phyloP scores from a whole-genome alignment of 2,329 filamentous ascomycete species.

The Pestalotiopsis sp. region DNA sequence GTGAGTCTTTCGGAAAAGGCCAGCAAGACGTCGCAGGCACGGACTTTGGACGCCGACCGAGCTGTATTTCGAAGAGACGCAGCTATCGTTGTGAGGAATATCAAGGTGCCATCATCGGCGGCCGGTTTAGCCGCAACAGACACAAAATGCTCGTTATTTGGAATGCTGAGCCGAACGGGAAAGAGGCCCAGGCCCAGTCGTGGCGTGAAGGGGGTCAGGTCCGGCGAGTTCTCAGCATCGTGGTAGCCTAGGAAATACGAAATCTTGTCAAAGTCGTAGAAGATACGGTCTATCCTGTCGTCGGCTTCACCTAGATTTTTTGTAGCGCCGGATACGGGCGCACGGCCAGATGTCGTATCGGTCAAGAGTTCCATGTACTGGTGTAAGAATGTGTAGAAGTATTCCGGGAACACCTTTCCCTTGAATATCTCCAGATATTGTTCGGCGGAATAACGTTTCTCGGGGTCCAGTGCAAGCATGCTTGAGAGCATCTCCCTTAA shows the following conservation, averaged over 20 bases:
- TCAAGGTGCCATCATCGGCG: constrained; percentile 84
- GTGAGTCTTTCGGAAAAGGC: constrained; percentile 90
- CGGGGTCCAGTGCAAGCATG: constrained; percentile 94
- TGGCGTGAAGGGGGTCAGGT: constrained; percentile 37
- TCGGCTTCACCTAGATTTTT: constrained; percentile 84
- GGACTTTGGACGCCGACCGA: constrained; percentile 80
- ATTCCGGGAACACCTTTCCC: constrained; percentile 87
- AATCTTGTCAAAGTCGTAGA: constrained; percentile 95
- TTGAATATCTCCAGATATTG: constrained; percentile 94
- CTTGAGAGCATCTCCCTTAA: constrained; percentile 87
- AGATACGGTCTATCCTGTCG: constrained; percentile 90
- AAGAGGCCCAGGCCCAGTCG: constrained; percentile 64
- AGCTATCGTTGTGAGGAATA: constrained; percentile 87
- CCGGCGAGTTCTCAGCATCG: constrained; percentile 39
- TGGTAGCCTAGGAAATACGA: constrained; percentile 87
- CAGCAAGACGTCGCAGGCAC: constrained; percentile 86
- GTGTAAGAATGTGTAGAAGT: constrained; percentile 97
- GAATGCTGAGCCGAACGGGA: constrained; percentile 82
- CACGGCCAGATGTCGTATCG: constrained; percentile 79
- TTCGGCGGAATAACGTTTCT: constrained; percentile 88
- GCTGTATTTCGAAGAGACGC: constrained; percentile 88
- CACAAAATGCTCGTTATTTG: constrained; percentile 75
- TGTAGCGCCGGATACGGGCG: constrained; percentile 64
- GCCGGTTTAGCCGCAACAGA: constrained; percentile 60
- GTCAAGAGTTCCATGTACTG: constrained; percentile 97